A percentile compares a stretch with the other conserved stretches of the same genome.
Conservation (phyloP, 768 basidiomycete species). For the Cystobasidiopsis lactophilus region DNA sequence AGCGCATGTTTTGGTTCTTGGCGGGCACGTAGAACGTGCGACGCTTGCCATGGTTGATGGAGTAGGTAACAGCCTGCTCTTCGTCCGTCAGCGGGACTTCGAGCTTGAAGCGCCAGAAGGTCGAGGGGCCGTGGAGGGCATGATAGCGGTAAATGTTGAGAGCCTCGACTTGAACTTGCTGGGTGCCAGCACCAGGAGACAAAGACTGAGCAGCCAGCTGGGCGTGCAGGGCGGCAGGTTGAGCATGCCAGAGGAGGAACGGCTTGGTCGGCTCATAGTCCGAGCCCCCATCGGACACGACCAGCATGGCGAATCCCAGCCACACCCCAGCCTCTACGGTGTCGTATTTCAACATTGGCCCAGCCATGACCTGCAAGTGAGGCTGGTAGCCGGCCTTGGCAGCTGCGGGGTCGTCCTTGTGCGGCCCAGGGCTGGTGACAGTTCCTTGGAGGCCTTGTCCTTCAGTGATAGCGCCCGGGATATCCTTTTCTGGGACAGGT, state of each 20-base stretch:
- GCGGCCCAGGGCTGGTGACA: neutral
- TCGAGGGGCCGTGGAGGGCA: slow-evolving; percentile 40
- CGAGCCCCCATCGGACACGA: slow-evolving; percentile 62
- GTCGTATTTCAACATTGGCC: slow-evolving; percentile 29
- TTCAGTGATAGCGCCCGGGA: slow-evolving; percentile 5
- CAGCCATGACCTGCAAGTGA: slow-evolving; percentile 13
- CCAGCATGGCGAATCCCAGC: slow-evolving; percentile 70
- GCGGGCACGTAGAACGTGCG: slow-evolving; percentile 61
- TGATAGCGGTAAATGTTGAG: slow-evolving; percentile 19
- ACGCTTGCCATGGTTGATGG: slow-evolving; percentile 35
- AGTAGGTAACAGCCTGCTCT: slow-evolving; percentile 61
- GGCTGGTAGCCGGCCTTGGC: slow-evolving; percentile 10
- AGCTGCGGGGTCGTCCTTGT: slow-evolving; percentile 3
- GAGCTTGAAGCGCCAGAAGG: slow-evolving; percentile 85
- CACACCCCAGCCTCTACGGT: slow-evolving; percentile 62
- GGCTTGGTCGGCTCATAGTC: slow-evolving; percentile 48
- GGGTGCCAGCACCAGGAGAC: neutral
- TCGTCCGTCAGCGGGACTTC: slow-evolving; percentile 46
- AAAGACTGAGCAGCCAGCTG: neutral
- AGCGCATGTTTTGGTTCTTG: slow-evolving; percentile 58
- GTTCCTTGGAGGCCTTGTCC: neutral
- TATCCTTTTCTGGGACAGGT: neutral
- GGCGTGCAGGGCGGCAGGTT: slow-evolving; percentile 2
- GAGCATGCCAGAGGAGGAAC: slow-evolving; percentile 51
- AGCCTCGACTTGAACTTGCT: slow-evolving; percentile 9